Evolutionary conservation across 139 green algal genomes (phyloP), one percentile per base, ranked within the genome.

Genomic region (Chlorella vulgaris): DNA sequence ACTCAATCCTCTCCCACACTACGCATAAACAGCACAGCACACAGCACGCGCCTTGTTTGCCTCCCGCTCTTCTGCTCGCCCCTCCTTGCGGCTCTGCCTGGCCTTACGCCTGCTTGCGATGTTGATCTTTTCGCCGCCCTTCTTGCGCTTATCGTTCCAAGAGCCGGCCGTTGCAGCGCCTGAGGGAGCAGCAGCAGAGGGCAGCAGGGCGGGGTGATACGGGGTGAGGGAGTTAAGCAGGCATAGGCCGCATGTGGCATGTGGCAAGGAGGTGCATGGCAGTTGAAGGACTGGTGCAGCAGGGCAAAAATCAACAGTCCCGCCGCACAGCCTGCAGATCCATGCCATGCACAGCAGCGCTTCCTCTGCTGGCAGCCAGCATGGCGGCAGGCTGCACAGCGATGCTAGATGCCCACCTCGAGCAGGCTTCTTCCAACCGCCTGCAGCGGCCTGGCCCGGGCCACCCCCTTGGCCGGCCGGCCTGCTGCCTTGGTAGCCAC

Each of bases 61-160:
- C 61, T 88, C 69, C 21, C 86, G 81, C 35, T 77, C 69, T 15
- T 79, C 77, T n/a, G 90, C 83, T 7, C 90, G 87, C 69, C 86
- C 83, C 79, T 62, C n/a, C 51, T 86, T 84, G 36, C 89, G 84
- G n/a, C 62, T 78, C 76, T 88, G 82, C 36, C 90, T 81, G 8
- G 87, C 89, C 47, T 86, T 85, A 8, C 92, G 85, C 70, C 84
- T 31, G 38, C 10, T 55, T 29, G 42, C 75, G 22, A 88, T 61
- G 74, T 84, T 76, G 31, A 81, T 63, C 53, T 86, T 73, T 51
- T 71, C 61, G 7, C 21, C 19, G 65, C 68, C 50, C 29, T 68
- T 42, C 19, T 29, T 38, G 38, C 60, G 74, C 33, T 22, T 60
- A 7, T 81, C 60, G 10, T 4, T 18, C 60, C 60, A 66, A 28